These are phyloP conservation scores for Nissolia schottii DNA, from an alignment of 306 rosid species.

Conservation along the genomic window DNA sequence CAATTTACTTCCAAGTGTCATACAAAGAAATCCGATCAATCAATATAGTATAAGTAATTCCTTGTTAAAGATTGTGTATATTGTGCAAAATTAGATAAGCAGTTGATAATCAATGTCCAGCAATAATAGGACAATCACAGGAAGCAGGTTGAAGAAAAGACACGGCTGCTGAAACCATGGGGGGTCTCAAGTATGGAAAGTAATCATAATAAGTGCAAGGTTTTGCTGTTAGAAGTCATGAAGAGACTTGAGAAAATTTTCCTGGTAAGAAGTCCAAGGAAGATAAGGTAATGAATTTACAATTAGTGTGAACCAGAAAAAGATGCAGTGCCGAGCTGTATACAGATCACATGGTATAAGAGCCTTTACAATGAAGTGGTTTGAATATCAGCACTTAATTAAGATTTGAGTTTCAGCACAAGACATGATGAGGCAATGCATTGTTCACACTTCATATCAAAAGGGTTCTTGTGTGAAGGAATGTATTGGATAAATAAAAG, in stretches of 20 bases:
- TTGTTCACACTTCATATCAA: neutral
- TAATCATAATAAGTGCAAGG: too few relatives aligned
- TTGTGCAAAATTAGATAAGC: neutral
- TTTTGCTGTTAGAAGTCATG: neutral
- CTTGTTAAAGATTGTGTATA: neutral
- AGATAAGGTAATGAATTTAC: neutral
- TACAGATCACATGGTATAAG: too few relatives aligned
- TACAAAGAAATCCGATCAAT: neutral
- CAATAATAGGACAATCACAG: neutral
- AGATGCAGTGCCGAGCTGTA: neutral
- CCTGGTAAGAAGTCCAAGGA: neutral
- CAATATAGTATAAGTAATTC: neutral
- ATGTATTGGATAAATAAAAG: neutral
- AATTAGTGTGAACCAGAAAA: neutral
- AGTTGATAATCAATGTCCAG: neutral
- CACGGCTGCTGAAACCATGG: neutral
- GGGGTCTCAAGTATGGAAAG: neutral
- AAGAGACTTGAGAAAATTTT: too few relatives aligned
- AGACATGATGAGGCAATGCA: neutral
- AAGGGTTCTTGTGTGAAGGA: neutral
- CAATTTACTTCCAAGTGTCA: conserved; percentile 16
- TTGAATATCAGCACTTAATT: neutral
- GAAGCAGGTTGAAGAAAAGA: neutral
- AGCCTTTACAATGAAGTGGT: too few relatives aligned
- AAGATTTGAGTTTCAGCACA: neutral